Conservation (phyloP, 2,329 filamentous ascomycete species). For the Botrytis deweyae region DNA sequence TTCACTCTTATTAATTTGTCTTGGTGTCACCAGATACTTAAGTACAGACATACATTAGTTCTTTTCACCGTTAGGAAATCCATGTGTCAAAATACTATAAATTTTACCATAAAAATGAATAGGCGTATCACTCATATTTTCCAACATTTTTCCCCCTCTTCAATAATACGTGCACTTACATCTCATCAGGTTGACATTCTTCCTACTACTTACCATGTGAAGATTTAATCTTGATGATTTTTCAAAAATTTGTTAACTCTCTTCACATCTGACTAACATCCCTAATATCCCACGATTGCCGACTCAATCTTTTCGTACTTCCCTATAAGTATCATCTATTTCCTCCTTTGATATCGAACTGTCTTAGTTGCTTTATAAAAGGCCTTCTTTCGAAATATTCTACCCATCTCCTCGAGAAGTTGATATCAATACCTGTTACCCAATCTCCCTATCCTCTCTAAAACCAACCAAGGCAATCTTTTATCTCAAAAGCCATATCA, state of each 20-base stretch:
- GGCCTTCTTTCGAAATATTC: too few relatives aligned
- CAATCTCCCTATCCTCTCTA: too few relatives aligned
- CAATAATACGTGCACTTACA: background rate
- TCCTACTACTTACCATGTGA: background rate
- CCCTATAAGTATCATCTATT: too few relatives aligned
- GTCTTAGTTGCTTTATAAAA: too few relatives aligned
- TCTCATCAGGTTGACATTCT: background rate
- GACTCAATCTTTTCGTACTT: too few relatives aligned
- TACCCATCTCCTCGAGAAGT: too few relatives aligned
- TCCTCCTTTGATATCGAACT: too few relatives aligned
- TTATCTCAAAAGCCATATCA: too few relatives aligned
- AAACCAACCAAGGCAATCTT: too few relatives aligned
- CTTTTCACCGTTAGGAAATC: background rate
- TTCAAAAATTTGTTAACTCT: background rate
- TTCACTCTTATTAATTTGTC: background rate
- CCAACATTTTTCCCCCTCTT: background rate
- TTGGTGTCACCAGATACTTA: background rate
- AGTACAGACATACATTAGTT: background rate
- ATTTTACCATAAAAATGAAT: background rate
- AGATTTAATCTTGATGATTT: background rate
- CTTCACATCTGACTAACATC: background rate
- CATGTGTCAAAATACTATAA: background rate
- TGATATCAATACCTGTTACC: too few relatives aligned
- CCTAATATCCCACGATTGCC: too few relatives aligned
- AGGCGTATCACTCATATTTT: background rate